Evolutionary conservation across 345 rosid species (phyloP), one percentile per base, ranked within the genome.

Genomic region (Raphanus sativus): DNA sequence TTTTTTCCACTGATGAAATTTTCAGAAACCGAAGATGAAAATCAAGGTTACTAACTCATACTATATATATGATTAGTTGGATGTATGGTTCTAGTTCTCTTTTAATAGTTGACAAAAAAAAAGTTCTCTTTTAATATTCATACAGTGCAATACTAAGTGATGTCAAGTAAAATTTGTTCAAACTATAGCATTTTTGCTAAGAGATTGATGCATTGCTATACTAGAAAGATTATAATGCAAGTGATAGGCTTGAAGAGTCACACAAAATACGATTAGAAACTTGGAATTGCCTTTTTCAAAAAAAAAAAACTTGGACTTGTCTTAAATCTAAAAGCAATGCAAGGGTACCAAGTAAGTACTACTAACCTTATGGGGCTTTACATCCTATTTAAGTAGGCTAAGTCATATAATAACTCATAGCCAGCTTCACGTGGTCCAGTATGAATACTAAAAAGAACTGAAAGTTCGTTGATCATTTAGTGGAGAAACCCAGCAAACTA

Each of bases 361-460:
- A 24, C 9, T 9, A 10, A 40, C 16, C 56, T 16, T 11, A 62
- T 30, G 61, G 25, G 61, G 54, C 54, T 15, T 24, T 61, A 29
- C 75, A 72, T 72, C 50, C 67, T 70, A 5, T 21, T 29, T 71
- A 45, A 11, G 0, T 29, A 62, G 68, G 24, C 68, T 6, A 32
- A 11, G 12, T 42, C 38, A 6, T 13, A 4, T 21, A 16, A 36
- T 45, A 13, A 36, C 58, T 29, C 75, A 11, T 13, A 72, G 9
- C 24, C 75, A 71, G 66, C 45, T 62, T 34, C 28, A 16, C 21
- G 42, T 61, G n/a, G 59, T 50, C 45, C 45, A 45, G 10, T 8
- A 30, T 11, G 45, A 30, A 15, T 26, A 71, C 16, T 42, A 4
- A 62, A 11, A 48, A 48, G 8, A 17, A 9, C 10, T 25, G 28